Percentiles rank a stretch among this genome's conserved stretches.
These are phyloP conservation scores for Clonostachys byssicola DNA, from an alignment of 2,329 filamentous ascomycete genomes.

Conservation along the genomic window DNA sequence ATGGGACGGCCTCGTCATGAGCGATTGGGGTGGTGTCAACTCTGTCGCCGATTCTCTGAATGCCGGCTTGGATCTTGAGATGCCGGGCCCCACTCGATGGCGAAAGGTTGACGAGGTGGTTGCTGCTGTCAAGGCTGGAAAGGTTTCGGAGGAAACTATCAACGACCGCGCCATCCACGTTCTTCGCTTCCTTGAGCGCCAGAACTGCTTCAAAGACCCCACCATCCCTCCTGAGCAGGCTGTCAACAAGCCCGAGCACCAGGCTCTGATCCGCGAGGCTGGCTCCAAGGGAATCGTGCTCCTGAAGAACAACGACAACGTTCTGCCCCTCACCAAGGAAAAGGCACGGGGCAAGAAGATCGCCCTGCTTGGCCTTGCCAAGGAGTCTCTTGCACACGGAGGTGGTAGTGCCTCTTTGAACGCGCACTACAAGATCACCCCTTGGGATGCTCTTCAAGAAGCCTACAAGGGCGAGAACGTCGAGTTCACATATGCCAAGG, in stretches of 20 bases:
- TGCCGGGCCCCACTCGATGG: conserved; percentile 24
- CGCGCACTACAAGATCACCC: conserved; percentile 20
- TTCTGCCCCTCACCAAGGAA: conserved; percentile 42
- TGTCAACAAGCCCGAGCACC: conserved; percentile 14
- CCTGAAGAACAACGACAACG: conserved; percentile 54
- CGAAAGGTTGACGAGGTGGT: conserved; percentile 13
- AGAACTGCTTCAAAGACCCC: conserved; percentile 12
- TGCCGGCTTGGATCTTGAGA: conserved; percentile 22
- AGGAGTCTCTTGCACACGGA: conserved; percentile 19
- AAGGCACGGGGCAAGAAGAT: conserved; percentile 14
- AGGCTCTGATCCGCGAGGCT: conserved; percentile 13
- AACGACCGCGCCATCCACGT: conserved; percentile 19
- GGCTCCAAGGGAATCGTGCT: conserved; percentile 52
- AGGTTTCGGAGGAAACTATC: conserved; percentile 12
- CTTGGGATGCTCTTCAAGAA: conserved; percentile 18
- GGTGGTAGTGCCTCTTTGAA: conserved; percentile 23
- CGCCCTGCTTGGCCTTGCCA: conserved; percentile 22
- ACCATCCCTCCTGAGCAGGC: conserved; percentile 6
- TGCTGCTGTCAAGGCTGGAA: conserved; percentile 13
- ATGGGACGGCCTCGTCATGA: conserved; percentile 38
- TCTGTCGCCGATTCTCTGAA: conserved; percentile 23
- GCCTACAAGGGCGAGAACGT: neutral
- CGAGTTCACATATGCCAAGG: neutral
- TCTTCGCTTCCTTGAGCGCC: conserved; percentile 17
- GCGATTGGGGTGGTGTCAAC: conserved; percentile 36